phyloP scores from a whole-genome alignment of 495 filamentous ascomycete species.

The Penicillium ochrochloron region DNA sequence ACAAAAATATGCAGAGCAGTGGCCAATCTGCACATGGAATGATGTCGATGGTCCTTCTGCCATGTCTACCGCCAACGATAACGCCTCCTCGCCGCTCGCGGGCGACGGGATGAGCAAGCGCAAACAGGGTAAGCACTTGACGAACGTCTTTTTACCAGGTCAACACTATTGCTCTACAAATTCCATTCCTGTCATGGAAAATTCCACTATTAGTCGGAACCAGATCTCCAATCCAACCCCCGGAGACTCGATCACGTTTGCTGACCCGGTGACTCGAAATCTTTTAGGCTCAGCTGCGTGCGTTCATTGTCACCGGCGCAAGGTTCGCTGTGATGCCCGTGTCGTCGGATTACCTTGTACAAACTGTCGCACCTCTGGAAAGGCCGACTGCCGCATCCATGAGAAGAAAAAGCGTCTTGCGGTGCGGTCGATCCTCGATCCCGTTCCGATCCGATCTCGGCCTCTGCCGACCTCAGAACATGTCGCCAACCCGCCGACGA shows the following conservation, averaged over 20 bases:
- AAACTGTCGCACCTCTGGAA: slow-evolving; percentile 52
- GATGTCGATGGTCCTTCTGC: slow-evolving; percentile 37
- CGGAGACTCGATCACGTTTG: background rate
- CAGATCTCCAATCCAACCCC: background rate
- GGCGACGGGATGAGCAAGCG: slow-evolving; percentile 43
- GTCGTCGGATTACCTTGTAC: slow-evolving; percentile 50
- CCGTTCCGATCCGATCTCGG: slow-evolving; percentile 54
- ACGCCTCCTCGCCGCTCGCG: slow-evolving; percentile 35
- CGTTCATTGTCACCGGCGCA: slow-evolving; percentile 54
- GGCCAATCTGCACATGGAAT: slow-evolving; percentile 32
- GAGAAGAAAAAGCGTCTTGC: slow-evolving; percentile 54
- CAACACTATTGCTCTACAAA: background rate
- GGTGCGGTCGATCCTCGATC: slow-evolving; percentile 52
- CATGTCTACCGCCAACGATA: slow-evolving; percentile 41
- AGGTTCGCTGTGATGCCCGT: slow-evolving; percentile 55
- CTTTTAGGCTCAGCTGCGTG: slow-evolving; percentile 49
- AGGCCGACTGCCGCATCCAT: slow-evolving; percentile 52
- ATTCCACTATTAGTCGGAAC: background rate
- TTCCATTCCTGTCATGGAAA: background rate
- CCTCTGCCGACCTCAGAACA: slow-evolving; percentile 39
- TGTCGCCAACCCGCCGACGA: slow-evolving; percentile 29
- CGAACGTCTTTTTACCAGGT: background rate
- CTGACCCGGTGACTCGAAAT: slow-evolving; percentile 29
- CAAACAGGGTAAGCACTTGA: slow-evolving; percentile 36
- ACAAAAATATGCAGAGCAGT: slow-evolving; percentile 31